Conservation (phyloP, 139 green algal genomes). For the Ettlia oleoabundans region DNA sequence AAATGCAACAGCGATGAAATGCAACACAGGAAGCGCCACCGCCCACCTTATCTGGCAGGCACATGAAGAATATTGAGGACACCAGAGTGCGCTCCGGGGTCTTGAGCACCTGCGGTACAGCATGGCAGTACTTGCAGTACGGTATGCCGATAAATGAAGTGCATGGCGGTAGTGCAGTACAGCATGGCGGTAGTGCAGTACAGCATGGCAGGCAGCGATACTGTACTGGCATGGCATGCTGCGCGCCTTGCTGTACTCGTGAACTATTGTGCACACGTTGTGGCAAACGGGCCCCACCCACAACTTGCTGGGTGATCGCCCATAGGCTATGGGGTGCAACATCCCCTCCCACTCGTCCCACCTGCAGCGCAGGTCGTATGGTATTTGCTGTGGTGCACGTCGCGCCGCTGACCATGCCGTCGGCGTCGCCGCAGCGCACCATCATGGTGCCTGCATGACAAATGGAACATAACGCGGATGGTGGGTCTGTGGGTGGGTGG, state of each 20-base stretch:
- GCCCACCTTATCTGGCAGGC: conserved; percentile 87
- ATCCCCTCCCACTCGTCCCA: conserved; percentile 11
- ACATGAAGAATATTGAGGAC: conserved; percentile 94
- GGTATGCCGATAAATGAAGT: too few species aligned
- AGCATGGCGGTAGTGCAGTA: not conserved
- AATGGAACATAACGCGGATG: too few species aligned
- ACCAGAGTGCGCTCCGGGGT: conserved; percentile 62
- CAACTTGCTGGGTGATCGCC: too few species aligned
- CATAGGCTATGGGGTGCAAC: too few species aligned
- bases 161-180: too few species aligned
- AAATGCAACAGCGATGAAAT: not conserved
- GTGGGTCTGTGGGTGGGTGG: not conserved
- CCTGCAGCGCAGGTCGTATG: conserved; percentile 88
- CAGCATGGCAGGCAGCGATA: not conserved
- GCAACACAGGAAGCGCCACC: not conserved
- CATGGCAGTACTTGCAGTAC: too few species aligned
- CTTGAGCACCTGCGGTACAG: conserved; percentile 60
- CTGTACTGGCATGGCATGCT: too few species aligned
- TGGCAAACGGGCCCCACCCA: not conserved
- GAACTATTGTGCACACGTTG: not conserved
- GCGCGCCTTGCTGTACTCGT: too few species aligned
- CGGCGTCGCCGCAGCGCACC: conserved; percentile 76
- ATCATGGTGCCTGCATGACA: conserved; percentile 86
- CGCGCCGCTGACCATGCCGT: conserved; percentile 91
- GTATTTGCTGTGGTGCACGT: conserved; percentile 91